phyloP scores from a whole-genome alignment of 805 yeast genomes.

The Metahyphopichia silvanorum region DNA sequence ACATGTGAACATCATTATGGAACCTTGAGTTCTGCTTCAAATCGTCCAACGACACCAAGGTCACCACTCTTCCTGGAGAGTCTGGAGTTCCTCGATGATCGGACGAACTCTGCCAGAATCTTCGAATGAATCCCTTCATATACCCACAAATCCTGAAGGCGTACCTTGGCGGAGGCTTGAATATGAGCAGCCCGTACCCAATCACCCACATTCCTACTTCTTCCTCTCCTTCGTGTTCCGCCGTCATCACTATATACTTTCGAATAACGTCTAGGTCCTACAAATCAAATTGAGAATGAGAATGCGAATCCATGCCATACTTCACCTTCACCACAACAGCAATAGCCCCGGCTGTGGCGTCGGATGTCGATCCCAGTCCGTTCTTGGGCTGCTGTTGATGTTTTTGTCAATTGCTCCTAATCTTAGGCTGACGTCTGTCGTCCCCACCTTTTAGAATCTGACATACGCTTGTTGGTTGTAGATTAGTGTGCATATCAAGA shows the following conservation, averaged over 20 bases:
- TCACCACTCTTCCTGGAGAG: constrained; percentile 86
- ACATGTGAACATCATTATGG: constrained; percentile 38
- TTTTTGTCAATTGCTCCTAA: no score
- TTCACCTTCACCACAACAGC: no score
- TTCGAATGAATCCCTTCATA: constrained; percentile 68
- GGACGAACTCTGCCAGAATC: constrained; percentile 89
- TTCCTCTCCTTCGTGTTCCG: not conserved
- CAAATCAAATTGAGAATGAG: no score
- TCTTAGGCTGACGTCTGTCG: no score
- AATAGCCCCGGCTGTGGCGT: no score
- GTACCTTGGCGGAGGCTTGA: constrained; percentile 82
- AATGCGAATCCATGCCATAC: no score
- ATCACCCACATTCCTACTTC: constrained; percentile 81
- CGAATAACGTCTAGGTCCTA: no score
- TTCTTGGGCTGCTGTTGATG: no score
- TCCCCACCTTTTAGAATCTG: no score
- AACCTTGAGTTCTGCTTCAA: constrained; percentile 40
- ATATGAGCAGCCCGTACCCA: constrained; percentile 87
- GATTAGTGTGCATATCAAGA: no score
- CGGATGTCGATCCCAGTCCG: no score
- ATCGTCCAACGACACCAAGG: constrained; percentile 62
- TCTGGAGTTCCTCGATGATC: constrained; percentile 91
- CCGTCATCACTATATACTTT: constrained; percentile 2
- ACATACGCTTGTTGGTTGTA: no score
- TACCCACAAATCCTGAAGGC: constrained; percentile 66